Conservation (phyloP, 2,329 filamentous ascomycete genomes). For the Alternaria panax region DNA sequence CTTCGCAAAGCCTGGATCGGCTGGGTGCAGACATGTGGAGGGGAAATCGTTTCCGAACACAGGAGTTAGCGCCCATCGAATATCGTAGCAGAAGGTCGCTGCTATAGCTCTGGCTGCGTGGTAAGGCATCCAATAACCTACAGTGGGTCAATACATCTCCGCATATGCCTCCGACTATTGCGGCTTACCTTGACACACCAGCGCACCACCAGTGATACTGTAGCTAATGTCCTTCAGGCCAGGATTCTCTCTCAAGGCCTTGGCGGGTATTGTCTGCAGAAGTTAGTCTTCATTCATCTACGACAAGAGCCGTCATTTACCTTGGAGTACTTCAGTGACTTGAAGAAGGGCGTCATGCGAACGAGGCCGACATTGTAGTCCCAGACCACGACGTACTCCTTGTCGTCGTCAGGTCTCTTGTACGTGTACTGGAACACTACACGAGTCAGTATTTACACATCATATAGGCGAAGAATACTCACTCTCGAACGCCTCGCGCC, state of each 20-base stretch:
- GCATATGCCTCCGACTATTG: background rate
- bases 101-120: conserved; percentile 85
- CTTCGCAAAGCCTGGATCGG: conserved; percentile 66
- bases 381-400: conserved; percentile 85
- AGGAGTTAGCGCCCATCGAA: conserved; percentile 85
- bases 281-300: conserved; percentile 18
- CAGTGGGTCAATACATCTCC: conserved; percentile 14
- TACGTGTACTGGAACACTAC: conserved; percentile 87
- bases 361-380: conserved; percentile 96
- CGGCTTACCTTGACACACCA: conserved; percentile 74
- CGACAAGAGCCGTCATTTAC: conserved; percentile 56
- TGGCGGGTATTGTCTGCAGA: conserved; percentile 81
- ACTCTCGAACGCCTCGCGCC: conserved; percentile 89
- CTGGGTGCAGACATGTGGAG: conserved; percentile 69
- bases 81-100: conserved; percentile 85
- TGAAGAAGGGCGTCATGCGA: conserved; percentile 93
- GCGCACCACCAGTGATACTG: conserved; percentile 91
- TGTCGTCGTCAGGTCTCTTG: conserved; percentile 68
- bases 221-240: conserved; percentile 89
- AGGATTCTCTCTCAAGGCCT: conserved; percentile 72
- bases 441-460: conserved; percentile 15
- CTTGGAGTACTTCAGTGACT: conserved; percentile 86
- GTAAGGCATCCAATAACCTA: conserved; percentile 97
- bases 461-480: conserved; percentile 33
- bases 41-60: conserved; percentile 88